Base-by-base conservation (phyloP, 2,329 filamentous ascomycete genomes). In the Talaromyces islandicus region DNA sequence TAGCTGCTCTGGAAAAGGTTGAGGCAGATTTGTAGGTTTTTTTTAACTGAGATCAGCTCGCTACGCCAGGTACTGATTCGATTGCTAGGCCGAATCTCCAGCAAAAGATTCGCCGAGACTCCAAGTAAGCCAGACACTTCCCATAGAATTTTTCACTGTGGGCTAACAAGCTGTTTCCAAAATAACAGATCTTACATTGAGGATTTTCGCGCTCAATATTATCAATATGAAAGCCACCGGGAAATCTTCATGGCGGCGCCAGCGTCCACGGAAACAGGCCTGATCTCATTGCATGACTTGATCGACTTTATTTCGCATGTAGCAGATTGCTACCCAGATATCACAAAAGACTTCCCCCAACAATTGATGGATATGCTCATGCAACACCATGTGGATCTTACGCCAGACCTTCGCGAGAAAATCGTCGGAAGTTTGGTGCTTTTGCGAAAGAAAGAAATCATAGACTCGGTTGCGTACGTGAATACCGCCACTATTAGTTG, bases 281-380 rank as follows among this genome's bases (percentile, higher is more conserved):
- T 93, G 60, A 86, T 94, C 58, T 91, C 91, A 12, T 89, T 99
- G 68, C 88, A 90, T 69, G 92, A 97, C 70, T 84, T 96, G 66
- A 89, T 99, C 68, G 93, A 97, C 70, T 90, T 99, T 68, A 88
- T 97, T 67, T 88, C 92, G 21, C 94, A 99, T 77, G 89, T 95
- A 63, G 89, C 93, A 71, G 92, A 97, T 71, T 95, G 91, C 78
- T 99, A 96, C 75, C 91, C 91, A 56, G 85, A 88, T 61, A 84
- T 93, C 63, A 92, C 92, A 1, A 81, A 81, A 57, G 80, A 83
- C 10, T 97, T 97, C 66, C 85, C 92, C 24, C 82, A 87, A 48
- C 90, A 96, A 64, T 81, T 99, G 54, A 91, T 91, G 70, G 82
- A 87, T 32, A 89, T 99, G 61, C 78, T 99, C 53, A 85, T 85